These are phyloP conservation scores for Lactarius deliciosus DNA, from an alignment of 768 basidiomycete genomes.

Conservation along the genomic window DNA sequence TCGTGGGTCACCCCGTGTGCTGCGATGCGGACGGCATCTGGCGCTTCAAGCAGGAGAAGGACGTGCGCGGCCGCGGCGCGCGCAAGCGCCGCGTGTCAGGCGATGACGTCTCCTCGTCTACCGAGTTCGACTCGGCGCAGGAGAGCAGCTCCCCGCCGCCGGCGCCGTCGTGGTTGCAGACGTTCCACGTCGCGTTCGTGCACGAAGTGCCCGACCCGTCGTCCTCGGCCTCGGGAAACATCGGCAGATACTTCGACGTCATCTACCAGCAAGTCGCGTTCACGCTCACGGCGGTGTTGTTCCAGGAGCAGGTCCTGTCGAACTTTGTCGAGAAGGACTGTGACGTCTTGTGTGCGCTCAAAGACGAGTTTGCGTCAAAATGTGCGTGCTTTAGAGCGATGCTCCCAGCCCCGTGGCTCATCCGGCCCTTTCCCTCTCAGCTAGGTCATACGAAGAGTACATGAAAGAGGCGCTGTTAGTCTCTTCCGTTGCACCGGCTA, in stretches of 20 bases:
- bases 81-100: conserved; percentile 42
- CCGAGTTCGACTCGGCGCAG: conserved; percentile 33
- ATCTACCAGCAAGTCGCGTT: conserved; percentile 90
- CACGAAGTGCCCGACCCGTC: conserved; percentile 90
- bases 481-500: conserved; percentile 75
- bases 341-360: conserved; percentile 63
- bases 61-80: conserved; percentile 50
- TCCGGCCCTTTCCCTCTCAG: conserved; percentile 37
- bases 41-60: conserved; percentile 70
- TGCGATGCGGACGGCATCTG: conserved; percentile 70
- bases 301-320: conserved; percentile 83
- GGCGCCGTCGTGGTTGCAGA: conserved; percentile 56
- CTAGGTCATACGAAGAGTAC: conserved; percentile 58
- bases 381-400: conserved; percentile 41
- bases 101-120: conserved; percentile 36
- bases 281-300: conserved; percentile 87
- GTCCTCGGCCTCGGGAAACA: conserved; percentile 73
- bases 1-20: conserved; percentile 93
- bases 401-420: neutral
- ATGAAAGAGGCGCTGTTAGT: conserved; percentile 55
- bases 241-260: conserved; percentile 78
- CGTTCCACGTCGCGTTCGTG: conserved; percentile 85
- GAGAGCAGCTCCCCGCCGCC: conserved; percentile 9
- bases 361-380: conserved; percentile 67
- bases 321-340: conserved; percentile 87